Evolutionary conservation across 2,329 filamentous ascomycete genomes (phyloP), one percentile per base, ranked within the genome.

Genomic region (Aspergillus flavus): DNA sequence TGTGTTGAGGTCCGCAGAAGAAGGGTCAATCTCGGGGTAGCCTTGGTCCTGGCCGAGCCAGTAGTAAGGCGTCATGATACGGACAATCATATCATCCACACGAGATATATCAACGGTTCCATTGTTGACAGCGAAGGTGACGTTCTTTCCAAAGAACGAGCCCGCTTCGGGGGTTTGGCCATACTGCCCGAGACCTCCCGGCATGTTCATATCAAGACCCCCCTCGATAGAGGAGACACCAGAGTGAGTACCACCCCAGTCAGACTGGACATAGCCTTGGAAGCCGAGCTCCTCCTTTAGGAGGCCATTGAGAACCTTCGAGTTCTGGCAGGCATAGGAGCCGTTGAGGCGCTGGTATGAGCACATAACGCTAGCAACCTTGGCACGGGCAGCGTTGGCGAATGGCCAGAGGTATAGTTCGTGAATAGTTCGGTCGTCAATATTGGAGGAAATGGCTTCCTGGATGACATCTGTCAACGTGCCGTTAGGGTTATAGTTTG

Each of bases 331-430:
- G 3, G 80, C 77, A 64, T 81, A 84, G 1, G 78, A 79, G 21
- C 79, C 73, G 61, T 85, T 84, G 63, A 86, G 60, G 59, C 77
- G 72, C 32, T 79, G 76, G 67, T 80, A 79, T 11, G 59, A 71
- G 69, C 81, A 82, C 81, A 83, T 83, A 23, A 82, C 66, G 19
- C 75, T 75, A 6, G 78, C 72, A 5, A 90, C 87, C 4, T 89
- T 89, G 14, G 89, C 89, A 59, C 83, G 82, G 58, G 92, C 85
- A 0, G 88, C 88, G 72, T 93, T 89, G 16, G 85, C 89, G 71
- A 93, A 94, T 0, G 91, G 90, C 91, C 91, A 93, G 23, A 89
- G 81, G 73, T 93, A 94, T 7, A 91, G 77, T 74, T 93, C 91
- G 70, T 92, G 90, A 73, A 93, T 80, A 0, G 90, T 90, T 65